phyloP scores from a whole-genome alignment of 768 basidiomycete species.

The Heimioporus sp. region DNA sequence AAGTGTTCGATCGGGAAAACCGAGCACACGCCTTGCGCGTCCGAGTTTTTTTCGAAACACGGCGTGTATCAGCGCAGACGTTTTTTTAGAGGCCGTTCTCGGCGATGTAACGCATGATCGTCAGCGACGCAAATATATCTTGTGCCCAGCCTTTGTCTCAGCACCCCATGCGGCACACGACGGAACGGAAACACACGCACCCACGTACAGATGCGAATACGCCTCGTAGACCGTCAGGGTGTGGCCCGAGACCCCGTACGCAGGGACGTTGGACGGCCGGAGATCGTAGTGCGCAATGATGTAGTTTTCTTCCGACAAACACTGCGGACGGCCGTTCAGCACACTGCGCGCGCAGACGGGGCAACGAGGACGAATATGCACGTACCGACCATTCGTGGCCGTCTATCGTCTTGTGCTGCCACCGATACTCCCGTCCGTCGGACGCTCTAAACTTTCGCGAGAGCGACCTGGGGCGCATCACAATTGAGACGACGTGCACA shows the following conservation, averaged over 20 bases:
- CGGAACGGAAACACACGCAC: constrained; percentile 33
- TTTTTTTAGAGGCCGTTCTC: constrained; percentile 41
- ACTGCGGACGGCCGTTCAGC: constrained; percentile 35
- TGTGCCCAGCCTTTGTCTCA: neutral
- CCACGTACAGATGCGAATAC: constrained; percentile 50
- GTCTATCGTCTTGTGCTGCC: constrained; percentile 52
- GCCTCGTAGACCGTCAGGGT: constrained; percentile 58
- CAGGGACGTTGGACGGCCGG: constrained; percentile 49
- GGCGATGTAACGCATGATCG: constrained; percentile 63
- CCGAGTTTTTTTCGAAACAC: too few relatives aligned
- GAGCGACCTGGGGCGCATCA: constrained; percentile 46
- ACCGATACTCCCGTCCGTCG: constrained; percentile 70
- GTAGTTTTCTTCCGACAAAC: constrained; percentile 50
- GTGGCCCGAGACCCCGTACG: constrained; percentile 63
- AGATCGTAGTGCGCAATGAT: constrained; percentile 68
- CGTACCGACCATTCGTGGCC: constrained; percentile 78
- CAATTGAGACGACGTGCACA: neutral
- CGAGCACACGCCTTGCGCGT: too few relatives aligned
- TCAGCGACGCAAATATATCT: constrained; percentile 60
- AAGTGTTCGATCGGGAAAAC: too few relatives aligned
- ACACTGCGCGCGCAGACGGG: constrained; percentile 4
- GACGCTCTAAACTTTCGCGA: constrained; percentile 66
- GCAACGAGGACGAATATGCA: constrained; percentile 11
- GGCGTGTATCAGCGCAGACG: neutral
- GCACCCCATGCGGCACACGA: neutral